Conservation (phyloP, 2,329 filamentous ascomycete genomes). For the Sporothrix mexicana region DNA sequence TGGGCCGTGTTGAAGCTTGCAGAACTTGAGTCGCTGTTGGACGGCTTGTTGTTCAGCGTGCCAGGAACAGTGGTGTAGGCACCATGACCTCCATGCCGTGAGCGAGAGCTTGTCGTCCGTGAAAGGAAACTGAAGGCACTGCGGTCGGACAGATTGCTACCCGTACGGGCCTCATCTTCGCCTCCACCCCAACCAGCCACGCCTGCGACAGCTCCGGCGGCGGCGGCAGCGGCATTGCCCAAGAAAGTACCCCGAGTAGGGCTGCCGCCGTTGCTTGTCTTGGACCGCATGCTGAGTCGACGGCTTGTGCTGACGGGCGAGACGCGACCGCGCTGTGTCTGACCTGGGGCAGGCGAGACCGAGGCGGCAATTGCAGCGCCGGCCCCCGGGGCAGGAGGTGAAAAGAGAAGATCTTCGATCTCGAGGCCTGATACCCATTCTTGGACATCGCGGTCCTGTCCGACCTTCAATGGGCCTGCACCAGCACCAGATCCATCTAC, state of each 20-base stretch:
- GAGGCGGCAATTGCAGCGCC: conserved; percentile 30
- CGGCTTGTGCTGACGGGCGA: conserved; percentile 47
- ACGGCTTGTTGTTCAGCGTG: conserved; percentile 36
- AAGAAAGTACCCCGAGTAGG: conserved; percentile 35
- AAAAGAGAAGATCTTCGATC: conserved; percentile 58
- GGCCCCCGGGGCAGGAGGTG: conserved; percentile 42
- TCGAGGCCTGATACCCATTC: conserved; percentile 65
- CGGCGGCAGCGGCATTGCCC: conserved; percentile 20
- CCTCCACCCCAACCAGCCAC: conserved; percentile 28
- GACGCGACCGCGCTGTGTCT: conserved; percentile 41
- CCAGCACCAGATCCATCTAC: not conserved
- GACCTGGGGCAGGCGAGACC: conserved; percentile 26
- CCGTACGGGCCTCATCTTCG: conserved; percentile 60
- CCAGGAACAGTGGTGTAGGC: not conserved
- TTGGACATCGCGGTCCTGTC: conserved; percentile 59
- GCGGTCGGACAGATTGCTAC: conserved; percentile 62
- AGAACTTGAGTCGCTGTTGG: conserved; percentile 30
- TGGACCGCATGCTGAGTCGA: conserved; percentile 45
- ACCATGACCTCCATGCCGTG: conserved; percentile 43
- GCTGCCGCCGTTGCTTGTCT: conserved; percentile 41
- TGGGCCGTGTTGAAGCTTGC: conserved; percentile 46
- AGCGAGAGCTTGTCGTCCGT: conserved; percentile 41
- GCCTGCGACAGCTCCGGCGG: conserved; percentile 24
- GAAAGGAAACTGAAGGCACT: conserved; percentile 51
- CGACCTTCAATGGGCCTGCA: conserved; percentile 31